Conservation (phyloP, 306 rosid species). For the Hippophae gyantsensis region DNA sequence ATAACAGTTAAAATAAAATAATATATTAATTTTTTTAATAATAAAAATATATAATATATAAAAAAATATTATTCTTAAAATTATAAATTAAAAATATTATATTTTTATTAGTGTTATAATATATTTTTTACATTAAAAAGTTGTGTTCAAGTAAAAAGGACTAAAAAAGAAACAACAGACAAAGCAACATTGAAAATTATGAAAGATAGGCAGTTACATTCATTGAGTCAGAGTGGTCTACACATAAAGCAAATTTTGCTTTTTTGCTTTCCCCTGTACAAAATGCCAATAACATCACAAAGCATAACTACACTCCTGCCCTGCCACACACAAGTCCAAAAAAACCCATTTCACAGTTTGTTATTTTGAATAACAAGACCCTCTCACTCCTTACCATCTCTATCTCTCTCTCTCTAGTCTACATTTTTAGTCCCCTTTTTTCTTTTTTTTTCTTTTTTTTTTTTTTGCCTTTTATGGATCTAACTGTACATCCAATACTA, state of each 20-base stretch:
- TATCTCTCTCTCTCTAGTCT: too few species aligned
- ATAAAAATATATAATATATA: too few species aligned
- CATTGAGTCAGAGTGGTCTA: neutral
- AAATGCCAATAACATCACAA: slow-evolving; percentile 6
- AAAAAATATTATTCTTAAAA: too few species aligned
- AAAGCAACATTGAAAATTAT: neutral
- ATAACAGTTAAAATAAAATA: too few species aligned
- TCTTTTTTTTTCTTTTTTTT: neutral
- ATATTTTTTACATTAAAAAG: too few species aligned
- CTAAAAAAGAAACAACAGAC: too few species aligned
- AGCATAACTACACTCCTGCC: neutral
- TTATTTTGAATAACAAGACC: slow-evolving; percentile 7
- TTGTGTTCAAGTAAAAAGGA: too few species aligned
- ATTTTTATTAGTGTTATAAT: too few species aligned
- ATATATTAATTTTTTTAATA: too few species aligned
- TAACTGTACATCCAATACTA: slow-evolving; percentile 41
- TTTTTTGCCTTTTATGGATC: slow-evolving; percentile 27
- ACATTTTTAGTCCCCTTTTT: too few species aligned
- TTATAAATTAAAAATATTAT: too few species aligned
- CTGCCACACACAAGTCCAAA: slow-evolving; percentile 27
- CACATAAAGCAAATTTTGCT: slow-evolving; percentile 2
- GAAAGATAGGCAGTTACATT: slow-evolving; percentile 8
- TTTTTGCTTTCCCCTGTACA: slow-evolving; percentile 1
- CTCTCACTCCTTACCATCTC: too few species aligned
- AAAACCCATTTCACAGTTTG: slow-evolving; percentile 17